Base-by-base conservation (phyloP, 176 grass and related monocot genomes). In the Panicum miliaceum region DNA sequence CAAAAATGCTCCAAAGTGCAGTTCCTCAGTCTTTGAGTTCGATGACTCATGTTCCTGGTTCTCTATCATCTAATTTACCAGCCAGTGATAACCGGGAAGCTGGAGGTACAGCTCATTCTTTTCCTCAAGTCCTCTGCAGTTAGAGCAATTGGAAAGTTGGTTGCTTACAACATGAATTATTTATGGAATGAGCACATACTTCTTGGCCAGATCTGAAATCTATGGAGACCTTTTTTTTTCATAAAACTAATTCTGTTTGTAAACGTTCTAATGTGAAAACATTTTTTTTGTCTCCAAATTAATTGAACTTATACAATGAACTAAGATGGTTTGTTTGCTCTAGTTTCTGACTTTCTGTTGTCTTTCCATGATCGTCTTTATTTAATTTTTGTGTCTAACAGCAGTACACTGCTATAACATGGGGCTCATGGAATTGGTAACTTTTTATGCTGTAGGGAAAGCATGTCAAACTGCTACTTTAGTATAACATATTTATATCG, bases 1-100 rank as follows among this genome's bases (percentile, higher is more conserved):
- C 89, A 69, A 94, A 90, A 91, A 94, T 99, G 96, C 91, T 99
- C 89, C 87, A 89, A 83, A 99, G 91, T 81, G 91, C 84, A 80
- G 81, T 87, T 80, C 91, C 93, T 46, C 83, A 86, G 65, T 91
- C 93, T 68, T 78, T 99, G 84, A 90, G 83, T 71, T 90, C 87
- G 85, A 71, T 84, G 80, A 57, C 82, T 57, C 65, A 71, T 70
- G 47, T 78, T 35, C 71, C 83, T 81, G 43, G 80, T 88, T 83
- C 80, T 67, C 34, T 29, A 50, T 52, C 82, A 54, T 54, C 63
- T 76, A 86, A 73, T 67, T 64, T 88, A 23, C 74, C 80, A 67
- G 46, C 80, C 15, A 81, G 64, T 87, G 70, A 84, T 80, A 87
- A 23, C 29, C 47, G 0, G 56, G 78, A 78, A 42, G 60, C 69